Percentiles rank a stretch among this genome's conserved stretches.
These are phyloP conservation scores for Saccharomycopsis capsularis DNA, from an alignment of 805 yeast species.

Conservation along the genomic window DNA sequence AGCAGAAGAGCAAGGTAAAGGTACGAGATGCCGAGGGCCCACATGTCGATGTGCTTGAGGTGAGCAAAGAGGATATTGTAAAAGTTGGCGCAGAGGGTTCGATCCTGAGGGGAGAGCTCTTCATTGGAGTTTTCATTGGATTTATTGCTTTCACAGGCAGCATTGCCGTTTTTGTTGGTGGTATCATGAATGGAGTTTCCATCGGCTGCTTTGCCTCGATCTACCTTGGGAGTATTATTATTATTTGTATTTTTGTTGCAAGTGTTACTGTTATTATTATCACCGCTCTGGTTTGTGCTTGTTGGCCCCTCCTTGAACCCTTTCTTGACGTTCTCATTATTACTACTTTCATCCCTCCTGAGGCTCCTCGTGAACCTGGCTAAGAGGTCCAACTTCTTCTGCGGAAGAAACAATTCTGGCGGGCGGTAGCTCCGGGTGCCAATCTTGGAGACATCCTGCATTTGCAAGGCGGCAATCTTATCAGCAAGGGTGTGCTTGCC, in stretches of 20 bases:
- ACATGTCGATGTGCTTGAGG: slow-evolving; percentile 12
- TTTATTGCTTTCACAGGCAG: not conserved
- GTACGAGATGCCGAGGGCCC: slow-evolving; percentile 20
- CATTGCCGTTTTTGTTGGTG: too few relatives aligned
- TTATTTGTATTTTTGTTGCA: too few relatives aligned
- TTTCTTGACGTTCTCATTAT: too few relatives aligned
- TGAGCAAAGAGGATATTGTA: not conserved
- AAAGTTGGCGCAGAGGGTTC: slow-evolving; percentile 2
- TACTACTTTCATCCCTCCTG: too few relatives aligned
- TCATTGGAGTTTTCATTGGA: not conserved
- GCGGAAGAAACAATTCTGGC: slow-evolving; percentile 18
- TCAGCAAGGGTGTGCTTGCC: not conserved
- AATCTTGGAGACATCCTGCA: slow-evolving; percentile 11
- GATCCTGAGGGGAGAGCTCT: not conserved
- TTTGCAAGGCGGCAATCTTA: not conserved
- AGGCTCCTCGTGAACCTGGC: not conserved
- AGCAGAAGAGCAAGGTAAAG: slow-evolving; percentile 11
- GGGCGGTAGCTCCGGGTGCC: slow-evolving; percentile 21
- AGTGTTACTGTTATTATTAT: too few relatives aligned
- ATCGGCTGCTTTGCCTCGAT: too few relatives aligned
- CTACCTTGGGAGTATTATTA: too few relatives aligned
- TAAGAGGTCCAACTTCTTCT: slow-evolving; percentile 5
- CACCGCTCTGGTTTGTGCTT: too few relatives aligned
- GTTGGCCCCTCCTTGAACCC: too few relatives aligned
- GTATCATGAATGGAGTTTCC: too few relatives aligned